Conservation (phyloP, 2,329 filamentous ascomycete species). For the Pyrenochaeta sp. region DNA sequence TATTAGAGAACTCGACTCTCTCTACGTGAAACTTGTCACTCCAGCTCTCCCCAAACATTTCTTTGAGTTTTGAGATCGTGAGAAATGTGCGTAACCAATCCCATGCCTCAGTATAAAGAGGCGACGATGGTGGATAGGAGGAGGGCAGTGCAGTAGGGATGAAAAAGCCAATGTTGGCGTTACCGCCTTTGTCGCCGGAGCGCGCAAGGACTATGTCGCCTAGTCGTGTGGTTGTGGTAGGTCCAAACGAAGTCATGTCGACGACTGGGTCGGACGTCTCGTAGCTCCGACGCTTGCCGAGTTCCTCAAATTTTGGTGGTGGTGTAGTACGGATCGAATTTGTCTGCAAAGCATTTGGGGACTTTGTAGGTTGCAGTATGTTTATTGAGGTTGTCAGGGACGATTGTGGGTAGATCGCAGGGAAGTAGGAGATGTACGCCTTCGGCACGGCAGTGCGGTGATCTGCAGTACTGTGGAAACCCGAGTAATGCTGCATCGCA, state of each 20-base stretch:
- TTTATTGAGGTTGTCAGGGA: slow-evolving; percentile 41
- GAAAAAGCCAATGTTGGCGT: slow-evolving; percentile 50
- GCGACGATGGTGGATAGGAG: slow-evolving; percentile 27
- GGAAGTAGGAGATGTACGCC: slow-evolving; percentile 45
- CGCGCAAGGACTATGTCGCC: slow-evolving; percentile 56
- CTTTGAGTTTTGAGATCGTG: slow-evolving; percentile 35
- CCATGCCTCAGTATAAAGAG: slow-evolving; percentile 37
- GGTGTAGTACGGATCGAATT: slow-evolving; percentile 22
- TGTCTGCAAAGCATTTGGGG: background rate
- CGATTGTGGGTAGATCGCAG: slow-evolving; percentile 37
- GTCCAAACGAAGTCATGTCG: slow-evolving; percentile 30
- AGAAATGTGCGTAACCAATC: slow-evolving; percentile 44
- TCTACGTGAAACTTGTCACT: slow-evolving; percentile 31
- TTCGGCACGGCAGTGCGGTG: slow-evolving; percentile 40
- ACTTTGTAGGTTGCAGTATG: slow-evolving; percentile 39
- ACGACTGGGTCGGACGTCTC: slow-evolving; percentile 45
- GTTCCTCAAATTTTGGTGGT: slow-evolving; percentile 22
- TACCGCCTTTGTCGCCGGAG: slow-evolving; percentile 50
- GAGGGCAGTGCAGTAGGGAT: slow-evolving; percentile 42
- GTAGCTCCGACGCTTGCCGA: slow-evolving; percentile 34
- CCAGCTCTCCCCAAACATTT: slow-evolving; percentile 41
- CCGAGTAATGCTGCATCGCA: slow-evolving; percentile 43
- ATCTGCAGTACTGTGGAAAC: slow-evolving; percentile 42
- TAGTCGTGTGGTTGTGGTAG: slow-evolving; percentile 35
- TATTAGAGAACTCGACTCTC: slow-evolving; percentile 43